Percentiles rank a stretch among this genome's conserved stretches.
phyloP scores from a whole-genome alignment of 257 asterid genomes.

The Lantana camara region DNA sequence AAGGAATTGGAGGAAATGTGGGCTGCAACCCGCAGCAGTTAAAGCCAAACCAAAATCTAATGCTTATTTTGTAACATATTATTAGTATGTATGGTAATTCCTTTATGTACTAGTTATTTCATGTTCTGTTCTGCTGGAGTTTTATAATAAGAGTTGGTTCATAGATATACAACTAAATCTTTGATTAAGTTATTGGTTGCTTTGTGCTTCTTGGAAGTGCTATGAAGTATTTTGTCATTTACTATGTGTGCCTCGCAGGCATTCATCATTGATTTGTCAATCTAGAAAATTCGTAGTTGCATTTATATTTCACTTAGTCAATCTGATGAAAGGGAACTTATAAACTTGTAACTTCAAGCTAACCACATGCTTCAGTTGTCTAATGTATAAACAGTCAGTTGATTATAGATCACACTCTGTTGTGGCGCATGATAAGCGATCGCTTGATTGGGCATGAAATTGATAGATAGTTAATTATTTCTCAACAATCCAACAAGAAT shows the following conservation, averaged over 20 bases:
- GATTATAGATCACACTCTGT: slow-evolving; percentile 12
- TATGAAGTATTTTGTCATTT: neutral
- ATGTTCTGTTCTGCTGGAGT: slow-evolving; percentile 1
- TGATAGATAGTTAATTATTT: too few species aligned
- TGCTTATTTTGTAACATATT: too few species aligned
- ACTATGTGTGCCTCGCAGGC: neutral
- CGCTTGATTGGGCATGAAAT: neutral
- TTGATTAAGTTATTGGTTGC: slow-evolving; percentile 1
- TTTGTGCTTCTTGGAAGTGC: neutral
- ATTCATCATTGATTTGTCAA: slow-evolving; percentile 2
- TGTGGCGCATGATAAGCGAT: neutral
- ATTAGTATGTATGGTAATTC: neutral
- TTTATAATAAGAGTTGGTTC: too few species aligned
- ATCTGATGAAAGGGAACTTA: neutral
- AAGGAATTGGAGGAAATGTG: too few species aligned
- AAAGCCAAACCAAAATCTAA: too few species aligned
- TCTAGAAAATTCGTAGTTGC: neutral
- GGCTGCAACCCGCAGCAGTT: too few species aligned
- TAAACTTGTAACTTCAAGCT: neutral
- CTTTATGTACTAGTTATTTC: too few species aligned
- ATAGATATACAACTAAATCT: too few species aligned
- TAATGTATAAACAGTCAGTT: neutral
- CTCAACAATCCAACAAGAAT: too few species aligned
- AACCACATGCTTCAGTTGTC: slow-evolving; percentile 13
- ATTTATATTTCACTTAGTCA: neutral